Conservation (phyloP, 1,139 yeast genomes). For the Hemisphaericaspora lyxosophila region DNA sequence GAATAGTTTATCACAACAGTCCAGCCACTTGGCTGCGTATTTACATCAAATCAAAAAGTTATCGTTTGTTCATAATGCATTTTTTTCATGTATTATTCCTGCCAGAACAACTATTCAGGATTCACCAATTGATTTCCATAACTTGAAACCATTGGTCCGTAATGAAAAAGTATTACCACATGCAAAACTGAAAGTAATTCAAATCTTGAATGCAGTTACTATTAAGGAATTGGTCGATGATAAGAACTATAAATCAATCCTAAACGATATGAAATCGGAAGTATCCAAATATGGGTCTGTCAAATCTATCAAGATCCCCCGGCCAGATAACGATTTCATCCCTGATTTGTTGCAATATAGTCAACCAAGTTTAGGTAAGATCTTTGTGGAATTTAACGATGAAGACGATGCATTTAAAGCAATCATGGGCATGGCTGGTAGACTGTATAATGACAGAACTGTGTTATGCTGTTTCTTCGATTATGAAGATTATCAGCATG, state of each 20-base stretch:
- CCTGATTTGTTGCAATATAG: slow-evolving; percentile 45
- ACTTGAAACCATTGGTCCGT: slow-evolving; percentile 32
- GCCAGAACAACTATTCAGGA: slow-evolving; percentile 35
- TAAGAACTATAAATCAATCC: slow-evolving; percentile 47
- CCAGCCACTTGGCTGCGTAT: slow-evolving; percentile 15
- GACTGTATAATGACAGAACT: slow-evolving; percentile 67
- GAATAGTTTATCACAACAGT: slow-evolving; percentile 1
- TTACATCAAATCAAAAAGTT: slow-evolving; percentile 17
- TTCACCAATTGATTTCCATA: slow-evolving; percentile 31
- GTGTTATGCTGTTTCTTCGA: slow-evolving; percentile 66
- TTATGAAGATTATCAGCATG: slow-evolving; percentile 51
- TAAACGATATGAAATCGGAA: slow-evolving; percentile 53
- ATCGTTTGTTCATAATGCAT: slow-evolving; percentile 24
- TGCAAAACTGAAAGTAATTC: slow-evolving; percentile 55
- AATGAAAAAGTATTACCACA: slow-evolving; percentile 38
- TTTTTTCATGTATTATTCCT: slow-evolving; percentile 35
- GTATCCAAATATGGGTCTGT: slow-evolving; percentile 56
- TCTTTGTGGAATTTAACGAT: slow-evolving; percentile 63
- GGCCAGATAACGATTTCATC: slow-evolving; percentile 54
- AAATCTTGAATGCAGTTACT: slow-evolving; percentile 64
- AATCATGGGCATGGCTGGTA: slow-evolving; percentile 63
- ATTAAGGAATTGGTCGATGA: slow-evolving; percentile 62
- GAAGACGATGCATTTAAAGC: slow-evolving; percentile 57
- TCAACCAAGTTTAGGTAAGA: slow-evolving; percentile 67
- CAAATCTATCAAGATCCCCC: slow-evolving; percentile 59